Evolutionary conservation across 1,139 yeast genomes (phyloP), one percentile per base, ranked within the genome.

Genomic region (Yamadazyma aaseri): DNA sequence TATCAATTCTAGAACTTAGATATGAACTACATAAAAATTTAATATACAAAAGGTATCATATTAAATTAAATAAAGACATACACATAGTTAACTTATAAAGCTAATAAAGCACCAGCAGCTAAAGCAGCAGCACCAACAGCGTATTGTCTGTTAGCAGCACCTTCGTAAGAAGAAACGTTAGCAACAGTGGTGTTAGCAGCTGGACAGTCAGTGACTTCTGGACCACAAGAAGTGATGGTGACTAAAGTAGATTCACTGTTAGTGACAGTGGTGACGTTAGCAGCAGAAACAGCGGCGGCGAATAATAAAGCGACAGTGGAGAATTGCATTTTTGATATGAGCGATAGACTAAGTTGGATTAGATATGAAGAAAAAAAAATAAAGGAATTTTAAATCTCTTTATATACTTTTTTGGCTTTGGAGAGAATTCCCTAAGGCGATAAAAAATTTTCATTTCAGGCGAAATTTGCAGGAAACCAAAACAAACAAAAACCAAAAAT

Each of bases 51-150:
- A 32, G 50, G 47, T 46, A 46, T 46, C 49, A 46, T 43, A 46
- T 46, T 44, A 42, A 39, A 16, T 26, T 23, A 29, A 28, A 21
- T 28, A 21, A 23, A 22, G 26, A 39, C 37, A 34, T 39, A 34
- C 34, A 34, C 33, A 38, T 7, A 31, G 34, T 20, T 17, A 33
- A 36, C 60, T 67, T 68, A 69, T 58, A 69, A 66, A 62, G 73
- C 73, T 56, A 69, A 66, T 56, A 68, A 65, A 62, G 73, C 74
- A 65, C 73, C 74, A 41, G 74, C 75, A 57, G 71, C 71, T 51
- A 68, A 54, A 52, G 71, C 74, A 53, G 66, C 73, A 52, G 65
- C 68, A 65, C 73, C 75, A 47, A 63, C 71, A 55, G 64, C 63
- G 54, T 44, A 56, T 52, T 56, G 60, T 51, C 47, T 61, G 46